Evolutionary conservation across 768 basidiomycete genomes (phyloP), one percentile per base, ranked within the genome.

Genomic region (Leccinellum rugosiceps): DNA sequence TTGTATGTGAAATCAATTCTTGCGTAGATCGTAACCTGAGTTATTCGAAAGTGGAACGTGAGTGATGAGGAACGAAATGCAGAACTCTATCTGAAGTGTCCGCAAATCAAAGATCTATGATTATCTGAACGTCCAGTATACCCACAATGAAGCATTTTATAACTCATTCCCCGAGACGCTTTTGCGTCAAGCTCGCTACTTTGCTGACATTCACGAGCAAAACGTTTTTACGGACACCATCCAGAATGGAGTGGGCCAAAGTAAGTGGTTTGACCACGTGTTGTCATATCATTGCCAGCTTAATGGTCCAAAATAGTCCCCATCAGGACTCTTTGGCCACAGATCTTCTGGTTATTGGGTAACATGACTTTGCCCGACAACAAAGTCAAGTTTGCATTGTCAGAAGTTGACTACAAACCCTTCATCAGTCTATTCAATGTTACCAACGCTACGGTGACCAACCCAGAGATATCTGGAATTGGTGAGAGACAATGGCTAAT

Each of bases 371-470:
- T 83, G 74, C 79, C 85, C 59, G 80, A 78, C 60, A 87, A 90
- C 73, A 86, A 86, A 31, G 81, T 94, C 55, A 87, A 90, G 68
- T 77, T 94, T 69, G 80, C 86, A 66, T 73, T 92, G 63, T 80
- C 88, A 59, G 83, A 87, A 74, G 83, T 87, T 7, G 88, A 90
- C 59, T 94, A 94, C 77, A 92, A 94, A 74, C 86, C 92, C 11
- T 91, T 94, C 79, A 86, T 94, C 66, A 90, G 89, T 32, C 74
- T 94, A 69, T 88, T 95, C 80, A 83, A 84, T 61, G 83, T 88
- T 69, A 86, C 88, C 17, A 88, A 88, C 52, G 77, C 86, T 56
- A 71, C 77, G 38, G 71, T 80, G 54, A 76, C 80, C 15, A 76
- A 83, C 65, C 87, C 87, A 1, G 81, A 87, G 57, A 69, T 86